Base-by-base conservation (phyloP, 129 eudicot genomes). In the Logfia minima region DNA sequence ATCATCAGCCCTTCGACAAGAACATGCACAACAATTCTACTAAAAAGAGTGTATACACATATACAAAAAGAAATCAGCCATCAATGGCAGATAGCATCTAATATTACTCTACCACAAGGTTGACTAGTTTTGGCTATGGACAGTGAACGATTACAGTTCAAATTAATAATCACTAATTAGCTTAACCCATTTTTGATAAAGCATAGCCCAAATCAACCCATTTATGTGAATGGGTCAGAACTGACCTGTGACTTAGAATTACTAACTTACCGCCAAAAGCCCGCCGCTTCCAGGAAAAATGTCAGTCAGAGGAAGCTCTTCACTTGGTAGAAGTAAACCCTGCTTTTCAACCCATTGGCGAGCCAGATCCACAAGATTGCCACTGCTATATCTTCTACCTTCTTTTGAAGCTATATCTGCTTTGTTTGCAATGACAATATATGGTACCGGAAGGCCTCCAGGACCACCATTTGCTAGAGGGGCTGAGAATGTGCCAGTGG, bases 301-400 rank as follows among this genome's bases (percentile, higher is more conserved):
- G 78, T 74, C 78, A 0, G 70, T 74, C n/a, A 74, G 59, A 74
- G 78, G 78, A 60, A 74, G 78, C 18, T 74, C 78, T 23, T 74
- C 78, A 41, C 70, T 74, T 16, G 78, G 70, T 60, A 70, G 78
- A 74, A 74, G 78, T 13, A 74, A 61, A 61, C 78, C 78, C 59
- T 74, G 78, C 28, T 74, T 74, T 41, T 74, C 78, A 39, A 74
- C 78, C 78, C 78, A 74, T 21, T 74, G 78, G 7, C 78, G 78
- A 23, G 78, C 78, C 59, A 74, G 61, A 60, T 74, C 78, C 70
- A 74, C 78, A 60, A 74, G 78, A 74, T 74, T 74, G 4, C 78
- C 78, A 24, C 78, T 74, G 59, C 78, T 74, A 39, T 60, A 61
- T 74, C 78, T 74, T 61, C 70, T 74, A 39, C 78, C 78, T 23